Evolutionary conservation across 352 stramenopile species (phyloP), one percentile per base, ranked within the genome.

Genomic region (Phytophthora capsici): DNA sequence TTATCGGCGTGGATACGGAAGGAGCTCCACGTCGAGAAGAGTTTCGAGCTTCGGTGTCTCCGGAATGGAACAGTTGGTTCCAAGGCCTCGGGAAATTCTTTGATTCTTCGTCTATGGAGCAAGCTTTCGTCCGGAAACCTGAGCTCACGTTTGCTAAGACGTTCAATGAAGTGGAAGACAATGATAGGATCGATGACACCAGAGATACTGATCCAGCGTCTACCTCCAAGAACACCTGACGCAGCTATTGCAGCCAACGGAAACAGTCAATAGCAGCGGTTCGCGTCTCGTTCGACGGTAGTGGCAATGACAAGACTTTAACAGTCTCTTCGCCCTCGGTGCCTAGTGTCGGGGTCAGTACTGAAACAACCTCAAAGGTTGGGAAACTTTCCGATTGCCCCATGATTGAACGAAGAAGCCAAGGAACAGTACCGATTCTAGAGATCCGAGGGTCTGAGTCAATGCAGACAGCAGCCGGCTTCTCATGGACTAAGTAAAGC

Each of bases 11-110:
- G 6, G 70, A 74, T 26, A 14, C 26, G 4, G 75, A 84, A 28
- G 77, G 77, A 38, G 55, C 64, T 22, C 75, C 77, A 12, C 72
- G 71, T 34, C 76, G 80, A 22, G 80, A 86, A 44, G 80, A 85
- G 44, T 78, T 86, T 45, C 76, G 78, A 40, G 70, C 70, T 17
- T 55, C 57, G 1, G 57, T 80, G 4, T 70, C 74, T 3, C 30
- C 66, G 1, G 75, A 82, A 22, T 86, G 80, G 77, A 56, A 62
- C 20, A 34, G 40, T 12, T 89, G 80, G 80, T 89, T 86, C 59
- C 70, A 69, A 30, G 77, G 70, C 2, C 66, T 89, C 20, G 55
- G 73, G 2, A 66, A 62, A 43, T 85, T 78, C 49, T 76, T 89
- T 46, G 78, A 86, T 38, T 62, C 40, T 1, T 54, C 59, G 16